Evolutionary conservation across 108 stramenopile species (phyloP).

Genomic region (Schizochytrium sp.): DNA sequence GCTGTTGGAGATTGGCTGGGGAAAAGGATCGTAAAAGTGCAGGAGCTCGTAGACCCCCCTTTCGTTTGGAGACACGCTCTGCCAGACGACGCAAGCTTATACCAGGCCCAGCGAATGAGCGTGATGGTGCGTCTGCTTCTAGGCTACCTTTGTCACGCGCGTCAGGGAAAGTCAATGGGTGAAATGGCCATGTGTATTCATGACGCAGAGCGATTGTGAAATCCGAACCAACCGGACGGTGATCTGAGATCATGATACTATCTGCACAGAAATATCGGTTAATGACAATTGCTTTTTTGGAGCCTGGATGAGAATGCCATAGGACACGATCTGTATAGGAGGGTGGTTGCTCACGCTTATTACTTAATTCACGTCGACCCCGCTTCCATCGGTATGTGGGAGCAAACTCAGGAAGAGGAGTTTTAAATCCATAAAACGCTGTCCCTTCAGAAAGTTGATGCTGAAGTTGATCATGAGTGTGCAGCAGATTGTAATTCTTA

Average conservation of each 20-base stretch:
- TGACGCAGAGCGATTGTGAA: constrained; percentile 50
- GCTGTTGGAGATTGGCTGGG: background rate
- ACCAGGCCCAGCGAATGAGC: background rate
- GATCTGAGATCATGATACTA: constrained; percentile 65
- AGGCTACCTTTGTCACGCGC: background rate
- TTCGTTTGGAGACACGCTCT: constrained; percentile 3
- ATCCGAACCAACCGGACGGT: constrained; percentile 66
- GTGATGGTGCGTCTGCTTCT: background rate
- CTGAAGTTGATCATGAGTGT: constrained; percentile 62
- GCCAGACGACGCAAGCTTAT: background rate
- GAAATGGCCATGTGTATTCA: background rate
- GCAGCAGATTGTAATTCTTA: background rate
- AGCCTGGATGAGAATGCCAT: background rate
- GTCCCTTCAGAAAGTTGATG: background rate
- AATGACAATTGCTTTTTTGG: background rate
- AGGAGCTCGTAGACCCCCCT: background rate
- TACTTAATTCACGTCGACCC: constrained; percentile 5
- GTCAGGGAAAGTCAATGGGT: background rate
- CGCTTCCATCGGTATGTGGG: constrained; percentile 69
- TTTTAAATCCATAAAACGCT: constrained; percentile 59
- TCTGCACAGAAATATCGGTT: constrained; percentile 53
- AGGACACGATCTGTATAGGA: constrained; percentile 70
- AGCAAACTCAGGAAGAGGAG: constrained; percentile 56
- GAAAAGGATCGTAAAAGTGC: background rate
- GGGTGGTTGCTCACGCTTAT: constrained; percentile 62